These are phyloP conservation scores for Gnomoniopsis smithogilvyi DNA, from an alignment of 2,329 filamentous ascomycete species.

Conservation along the genomic window DNA sequence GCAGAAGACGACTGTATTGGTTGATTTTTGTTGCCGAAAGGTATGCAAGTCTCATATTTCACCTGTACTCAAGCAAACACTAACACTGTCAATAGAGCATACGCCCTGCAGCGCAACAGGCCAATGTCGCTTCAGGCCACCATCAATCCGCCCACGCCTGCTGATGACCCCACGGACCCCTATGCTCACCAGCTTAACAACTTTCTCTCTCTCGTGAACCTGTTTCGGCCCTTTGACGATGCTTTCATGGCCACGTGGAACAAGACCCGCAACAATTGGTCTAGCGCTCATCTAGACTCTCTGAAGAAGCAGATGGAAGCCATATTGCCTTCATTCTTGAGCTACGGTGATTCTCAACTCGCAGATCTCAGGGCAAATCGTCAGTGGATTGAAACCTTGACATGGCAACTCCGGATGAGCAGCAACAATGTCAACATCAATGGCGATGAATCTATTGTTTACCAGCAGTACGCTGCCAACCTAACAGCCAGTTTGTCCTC, in stretches of 20 bases:
- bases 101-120: slow-evolving; percentile 67
- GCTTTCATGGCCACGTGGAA: slow-evolving; percentile 64
- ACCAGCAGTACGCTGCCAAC: slow-evolving; percentile 62
- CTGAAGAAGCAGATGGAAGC: slow-evolving; percentile 63
- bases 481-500: slow-evolving; percentile 61
- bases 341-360: slow-evolving; percentile 49
- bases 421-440: slow-evolving; percentile 49
- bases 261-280: slow-evolving; percentile 57
- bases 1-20: slow-evolving; percentile 69
- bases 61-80: slow-evolving; percentile 4
- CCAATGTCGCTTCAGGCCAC: slow-evolving; percentile 69
- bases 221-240: slow-evolving; percentile 67
- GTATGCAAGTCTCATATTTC: slow-evolving; percentile 35
- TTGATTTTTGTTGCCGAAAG: slow-evolving; percentile 69
- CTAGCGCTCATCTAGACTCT: slow-evolving; percentile 51
- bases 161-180: slow-evolving; percentile 57
- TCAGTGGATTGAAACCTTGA: slow-evolving; percentile 62
- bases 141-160: slow-evolving; percentile 61
- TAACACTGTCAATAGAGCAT: slow-evolving; percentile 47
- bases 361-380: slow-evolving; percentile 57
- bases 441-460: slow-evolving; percentile 49
- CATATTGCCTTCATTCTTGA: slow-evolving; percentile 49
- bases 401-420: slow-evolving; percentile 59
- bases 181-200: slow-evolving; percentile 49
- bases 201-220: slow-evolving; percentile 58